Evolutionary conservation across 768 basidiomycete genomes (phyloP), one percentile per base, ranked within the genome.

Genomic region (Omphalotus guepiniiformis): DNA sequence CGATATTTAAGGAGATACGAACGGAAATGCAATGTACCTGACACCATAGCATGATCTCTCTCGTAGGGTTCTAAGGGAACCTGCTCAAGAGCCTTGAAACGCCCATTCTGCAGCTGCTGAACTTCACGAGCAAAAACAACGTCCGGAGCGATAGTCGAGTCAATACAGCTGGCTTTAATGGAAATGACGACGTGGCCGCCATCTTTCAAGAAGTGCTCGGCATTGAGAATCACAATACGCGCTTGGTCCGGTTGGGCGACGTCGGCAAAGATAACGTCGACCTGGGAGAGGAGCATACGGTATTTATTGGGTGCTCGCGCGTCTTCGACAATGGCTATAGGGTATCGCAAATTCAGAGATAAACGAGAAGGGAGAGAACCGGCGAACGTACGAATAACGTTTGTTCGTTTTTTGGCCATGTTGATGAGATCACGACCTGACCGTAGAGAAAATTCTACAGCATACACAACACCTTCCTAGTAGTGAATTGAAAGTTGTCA

Each of bases 321-420:
- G 61, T 99, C 96, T 66, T 98, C 96, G 40, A 99, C 79, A 62
- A 99, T 99, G 32, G 95, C 89, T 55, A 18, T 42, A 41, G 16
- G 40, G 6, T 40, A 47, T 28, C 11, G 35, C 6, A 28, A 39
- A 40, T 47, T 42, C 48, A 39, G 25, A 29, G 5, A 42, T 15
- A 41, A 49, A 43, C 34, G 9, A 42, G 6, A 28, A 44, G 27
- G 19, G 45, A 21, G 2, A 47, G 27, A 52, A 18, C 4, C 22
- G 7, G 40, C 28, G 26, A 2, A 76, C 88, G 49, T 70, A 95
- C 93, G 96, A 60, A 98, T 95, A 55, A 98, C 93, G 67, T 98
- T 99, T 55, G 96, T 98, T 50, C 96, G 80, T 72, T 96, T 97
- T 73, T 98, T 97, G 27, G 96, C 95, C 96, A 98, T 99, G 71